Base-by-base conservation (phyloP, 805 yeast species). In the Metschnikowia noctiluminum region DNA sequence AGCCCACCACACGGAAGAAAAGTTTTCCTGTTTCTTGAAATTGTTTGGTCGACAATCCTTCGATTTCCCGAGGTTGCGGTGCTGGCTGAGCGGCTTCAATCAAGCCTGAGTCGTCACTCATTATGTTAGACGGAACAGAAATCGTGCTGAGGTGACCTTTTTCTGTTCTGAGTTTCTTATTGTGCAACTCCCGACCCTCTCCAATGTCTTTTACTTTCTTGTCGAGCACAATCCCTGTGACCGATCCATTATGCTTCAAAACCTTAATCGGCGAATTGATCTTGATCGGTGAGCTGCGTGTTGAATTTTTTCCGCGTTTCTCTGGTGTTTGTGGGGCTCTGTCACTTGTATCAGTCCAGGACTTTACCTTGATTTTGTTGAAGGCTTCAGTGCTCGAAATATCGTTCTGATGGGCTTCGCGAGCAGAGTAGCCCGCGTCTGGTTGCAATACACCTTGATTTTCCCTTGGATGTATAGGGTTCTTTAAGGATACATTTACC, bases 1-100 rank as follows among this genome's bases (percentile, higher is more conserved):
- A 62, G 1, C 76, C 76, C 43, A 76, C 66, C 12, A 84, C 65
- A 40, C 78, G 65, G 37, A 84, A 58, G 62, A 82, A 84, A 7
- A 83, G 60, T 31, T 80, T 69, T 10, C 89, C 44, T 80, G 64
- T 49, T 79, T 80, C 13, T 47, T 50, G 3, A 48, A 14, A 21
- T 43, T 15, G 28, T 7, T 14, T 11, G 30, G 9, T 15, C 15
- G 16, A 10, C 12, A 30, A 30, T 9, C 5, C 32, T 12, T 30
- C 32, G 5, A 30, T 30, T 30, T 30, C 32, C 13, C 5, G 13
- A 5, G 32, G 2, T 30, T 12, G 13, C 32, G 10, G 10, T 12
- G 32, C 13, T 30, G 32, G 21, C 4, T 36, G 39, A 27, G 38
- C 15, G 15, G 14, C 37, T 6, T 38, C 38, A 4, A 37, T 27